These are phyloP conservation scores for Pseudocercospora cruenta DNA, from an alignment of 2,329 filamentous ascomycete genomes.

Conservation along the genomic window DNA sequence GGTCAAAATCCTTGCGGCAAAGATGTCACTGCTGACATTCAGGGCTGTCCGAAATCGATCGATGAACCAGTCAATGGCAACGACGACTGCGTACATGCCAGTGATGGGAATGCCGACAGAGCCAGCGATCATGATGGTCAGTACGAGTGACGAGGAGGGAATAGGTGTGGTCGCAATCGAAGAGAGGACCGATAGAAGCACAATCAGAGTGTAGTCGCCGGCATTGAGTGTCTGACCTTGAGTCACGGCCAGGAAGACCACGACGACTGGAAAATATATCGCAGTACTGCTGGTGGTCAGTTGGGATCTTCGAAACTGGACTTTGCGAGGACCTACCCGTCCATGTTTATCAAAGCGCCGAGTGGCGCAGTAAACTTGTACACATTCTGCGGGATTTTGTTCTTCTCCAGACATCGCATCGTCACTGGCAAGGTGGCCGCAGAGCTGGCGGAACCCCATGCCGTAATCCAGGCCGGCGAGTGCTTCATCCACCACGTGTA, in stretches of 20 bases:
- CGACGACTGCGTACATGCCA: constrained; percentile 57
- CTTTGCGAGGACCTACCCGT: constrained; percentile 37
- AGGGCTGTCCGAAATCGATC: constrained; percentile 58
- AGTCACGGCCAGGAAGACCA: constrained; percentile 57
- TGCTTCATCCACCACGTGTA: constrained; percentile 54
- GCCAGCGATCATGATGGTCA: constrained; percentile 56
- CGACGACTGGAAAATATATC: constrained; percentile 59
- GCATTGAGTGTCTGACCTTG: constrained; percentile 51
- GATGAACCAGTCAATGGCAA: constrained; percentile 61
- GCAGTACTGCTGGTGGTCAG: constrained; percentile 42
- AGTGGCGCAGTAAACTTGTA: constrained; percentile 54
- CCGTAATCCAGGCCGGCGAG: constrained; percentile 58
- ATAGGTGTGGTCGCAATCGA: constrained; percentile 61
- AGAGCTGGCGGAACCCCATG: constrained; percentile 59
- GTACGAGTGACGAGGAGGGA: constrained; percentile 56
- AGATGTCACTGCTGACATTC: constrained; percentile 58
- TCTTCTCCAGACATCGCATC: constrained; percentile 46
- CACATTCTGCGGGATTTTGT: constrained; percentile 49
- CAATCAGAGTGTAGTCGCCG: constrained; percentile 55
- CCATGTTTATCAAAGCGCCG: constrained; percentile 57
- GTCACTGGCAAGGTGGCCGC: constrained; percentile 58
- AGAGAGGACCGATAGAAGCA: constrained; percentile 54
- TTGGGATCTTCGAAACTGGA: not conserved
- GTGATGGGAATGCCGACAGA: constrained; percentile 52
- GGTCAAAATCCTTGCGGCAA: constrained; percentile 46